Percentiles rank a stretch among this genome's conserved stretches.
Evolutionary conservation across 176 grass and related monocot species (phyloP).

Genomic region (Olyra latifolia): DNA sequence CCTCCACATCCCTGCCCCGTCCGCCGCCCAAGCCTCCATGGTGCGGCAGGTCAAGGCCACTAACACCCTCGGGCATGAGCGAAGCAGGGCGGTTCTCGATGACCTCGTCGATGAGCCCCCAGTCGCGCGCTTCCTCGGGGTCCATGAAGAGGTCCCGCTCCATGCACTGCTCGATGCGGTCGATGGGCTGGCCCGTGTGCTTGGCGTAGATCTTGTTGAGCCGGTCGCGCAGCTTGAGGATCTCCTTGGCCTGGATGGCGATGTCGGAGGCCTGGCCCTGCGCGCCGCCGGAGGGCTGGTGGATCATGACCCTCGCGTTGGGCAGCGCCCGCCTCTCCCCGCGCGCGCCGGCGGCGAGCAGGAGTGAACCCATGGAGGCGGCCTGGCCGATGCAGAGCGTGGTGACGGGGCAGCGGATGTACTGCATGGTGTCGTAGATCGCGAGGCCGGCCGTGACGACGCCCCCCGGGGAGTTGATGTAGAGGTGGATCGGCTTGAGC

Average conservation of each 20-base stretch:
- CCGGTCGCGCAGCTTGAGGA: conserved; percentile 74
- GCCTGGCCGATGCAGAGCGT: conserved; percentile 97
- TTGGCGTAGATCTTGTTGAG: conserved; percentile 89
- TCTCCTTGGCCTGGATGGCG: conserved; percentile 92
- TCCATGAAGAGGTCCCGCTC: conserved; percentile 91
- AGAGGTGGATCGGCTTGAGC: conserved; percentile 85
- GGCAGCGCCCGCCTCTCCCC: conserved; percentile 84
- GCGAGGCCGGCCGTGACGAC: conserved; percentile 81
- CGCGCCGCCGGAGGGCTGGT: conserved; percentile 84
- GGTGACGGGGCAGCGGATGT: conserved; percentile 77
- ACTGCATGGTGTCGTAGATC: conserved; percentile 98
- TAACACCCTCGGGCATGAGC: conserved; percentile 47
- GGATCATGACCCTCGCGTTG: conserved; percentile 93
- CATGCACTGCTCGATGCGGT: conserved; percentile 75
- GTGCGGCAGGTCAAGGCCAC: conserved; percentile 32
- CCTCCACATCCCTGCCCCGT: conserved; percentile 46
- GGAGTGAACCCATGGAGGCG: conserved; percentile 86
- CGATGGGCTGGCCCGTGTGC: conserved; percentile 62
- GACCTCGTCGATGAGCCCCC: conserved; percentile 89
- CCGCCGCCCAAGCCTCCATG: conserved; percentile 13
- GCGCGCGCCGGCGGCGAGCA: conserved; percentile 81
- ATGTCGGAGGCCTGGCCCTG: conserved; percentile 78
- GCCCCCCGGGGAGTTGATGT: conserved; percentile 84
- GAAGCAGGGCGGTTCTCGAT: conserved; percentile 69
- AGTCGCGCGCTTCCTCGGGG: conserved; percentile 79